phyloP scores from a whole-genome alignment of 1,284 basidiomycete genomes.

The Ceraceosorus bombacis region DNA sequence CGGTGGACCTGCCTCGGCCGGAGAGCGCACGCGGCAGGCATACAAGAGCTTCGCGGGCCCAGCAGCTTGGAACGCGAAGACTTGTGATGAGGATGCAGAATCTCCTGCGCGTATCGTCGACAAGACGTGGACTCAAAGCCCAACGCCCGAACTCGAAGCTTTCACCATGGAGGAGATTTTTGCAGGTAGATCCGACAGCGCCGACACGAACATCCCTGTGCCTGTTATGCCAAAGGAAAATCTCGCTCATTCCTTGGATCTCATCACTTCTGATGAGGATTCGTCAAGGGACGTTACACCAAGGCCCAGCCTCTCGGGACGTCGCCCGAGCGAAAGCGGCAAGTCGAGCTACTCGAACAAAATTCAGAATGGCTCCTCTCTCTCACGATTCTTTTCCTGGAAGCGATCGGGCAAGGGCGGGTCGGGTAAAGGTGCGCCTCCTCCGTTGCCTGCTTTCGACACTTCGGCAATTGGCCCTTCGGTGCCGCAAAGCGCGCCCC shows the following conservation, averaged over 20 bases:
- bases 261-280: background rate
- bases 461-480: too few species aligned
- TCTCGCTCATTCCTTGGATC: background rate
- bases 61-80: background rate
- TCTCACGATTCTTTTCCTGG: slow-evolving; percentile 9
- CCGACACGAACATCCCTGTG: background rate
- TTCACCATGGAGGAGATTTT: slow-evolving; percentile 16
- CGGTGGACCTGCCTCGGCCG: background rate
- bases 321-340: background rate
- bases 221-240: background rate
- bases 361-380: background rate
- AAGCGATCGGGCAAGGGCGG: background rate
- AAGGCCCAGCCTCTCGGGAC: background rate
- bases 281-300: background rate
- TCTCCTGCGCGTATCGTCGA: background rate
- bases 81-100: background rate
- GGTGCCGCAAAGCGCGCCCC: too few species aligned
- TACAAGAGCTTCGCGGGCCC: too few species aligned
- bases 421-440: too few species aligned
- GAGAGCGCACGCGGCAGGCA: too few species aligned
- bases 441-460: too few species aligned
- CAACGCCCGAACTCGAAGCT: slow-evolving; percentile 36
- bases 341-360: background rate
- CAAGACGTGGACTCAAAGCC: slow-evolving; percentile 1
- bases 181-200: background rate